Percentiles rank a stretch among this genome's conserved stretches.
Conservation (phyloP, 495 filamentous ascomycete genomes). For the Neurospora sp. region DNA sequence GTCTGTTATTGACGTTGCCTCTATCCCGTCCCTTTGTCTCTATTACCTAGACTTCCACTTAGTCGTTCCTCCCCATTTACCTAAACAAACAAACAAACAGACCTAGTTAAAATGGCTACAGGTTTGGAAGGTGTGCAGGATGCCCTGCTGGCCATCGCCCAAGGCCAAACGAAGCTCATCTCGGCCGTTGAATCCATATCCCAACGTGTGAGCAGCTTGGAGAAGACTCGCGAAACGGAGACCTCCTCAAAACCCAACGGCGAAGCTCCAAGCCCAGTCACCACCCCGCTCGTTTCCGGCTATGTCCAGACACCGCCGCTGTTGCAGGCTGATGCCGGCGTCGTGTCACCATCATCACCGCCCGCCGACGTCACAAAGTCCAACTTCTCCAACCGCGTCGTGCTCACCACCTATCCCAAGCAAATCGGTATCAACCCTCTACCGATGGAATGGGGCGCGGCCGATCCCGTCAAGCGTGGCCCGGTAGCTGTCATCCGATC, state of each 20-base stretch:
- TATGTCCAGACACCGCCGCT: conserved; percentile 13
- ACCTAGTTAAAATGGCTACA: conserved; percentile 7
- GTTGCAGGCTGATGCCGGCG: conserved; percentile 23
- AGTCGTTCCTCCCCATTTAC: background rate
- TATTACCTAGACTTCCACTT: background rate
- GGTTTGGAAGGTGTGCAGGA: conserved; percentile 42
- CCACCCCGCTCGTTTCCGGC: conserved; percentile 15
- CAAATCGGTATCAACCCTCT: conserved; percentile 90
- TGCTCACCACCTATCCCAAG: conserved; percentile 80
- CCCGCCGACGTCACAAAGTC: conserved; percentile 14
- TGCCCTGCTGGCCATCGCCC: conserved; percentile 41
- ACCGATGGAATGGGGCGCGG: conserved; percentile 76
- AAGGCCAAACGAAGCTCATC: conserved; percentile 49
- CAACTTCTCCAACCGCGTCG: conserved; percentile 22
- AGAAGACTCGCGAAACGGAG: conserved; percentile 4
- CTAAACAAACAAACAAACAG: background rate
- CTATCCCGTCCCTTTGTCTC: background rate
- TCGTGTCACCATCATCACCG: conserved; percentile 12
- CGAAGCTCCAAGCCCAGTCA: background rate
- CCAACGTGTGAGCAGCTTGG: conserved; percentile 33
- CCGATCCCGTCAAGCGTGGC: conserved; percentile 63
- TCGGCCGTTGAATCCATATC: conserved; percentile 55
- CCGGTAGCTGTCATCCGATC: conserved; percentile 84
- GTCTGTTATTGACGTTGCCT: background rate
- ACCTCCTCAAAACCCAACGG: background rate